phyloP scores from a whole-genome alignment of 1,139 yeast species.

The Protomyces arabidopsidicola region DNA sequence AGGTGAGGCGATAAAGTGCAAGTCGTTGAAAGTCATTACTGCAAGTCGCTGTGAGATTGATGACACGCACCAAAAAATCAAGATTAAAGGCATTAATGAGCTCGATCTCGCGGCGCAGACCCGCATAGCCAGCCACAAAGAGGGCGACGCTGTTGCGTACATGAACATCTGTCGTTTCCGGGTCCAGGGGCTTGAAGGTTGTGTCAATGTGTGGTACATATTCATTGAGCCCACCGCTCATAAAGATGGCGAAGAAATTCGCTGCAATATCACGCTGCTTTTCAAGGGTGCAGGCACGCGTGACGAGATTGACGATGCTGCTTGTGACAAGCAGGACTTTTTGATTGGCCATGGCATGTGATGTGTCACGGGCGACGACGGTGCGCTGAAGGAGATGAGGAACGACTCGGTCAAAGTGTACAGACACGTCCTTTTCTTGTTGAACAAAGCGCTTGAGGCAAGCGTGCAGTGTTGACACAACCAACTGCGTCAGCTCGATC shows the following conservation, averaged over 20 bases:
- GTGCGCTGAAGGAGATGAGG: constrained; percentile 34
- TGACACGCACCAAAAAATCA: not conserved
- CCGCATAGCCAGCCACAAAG: constrained; percentile 31
- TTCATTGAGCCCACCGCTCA: constrained; percentile 29
- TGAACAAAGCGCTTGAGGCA: constrained; percentile 29
- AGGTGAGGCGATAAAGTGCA: constrained; percentile 55
- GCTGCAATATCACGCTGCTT: constrained; percentile 32
- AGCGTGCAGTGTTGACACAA: constrained; percentile 31
- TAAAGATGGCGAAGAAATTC: constrained; percentile 34
- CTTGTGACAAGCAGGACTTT: constrained; percentile 24
- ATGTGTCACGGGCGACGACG: constrained; percentile 27
- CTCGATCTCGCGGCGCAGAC: constrained; percentile 27
- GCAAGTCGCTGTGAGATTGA: not conserved
- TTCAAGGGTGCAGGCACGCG: constrained; percentile 27
- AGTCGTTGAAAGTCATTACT: constrained; percentile 45
- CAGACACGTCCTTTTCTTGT: constrained; percentile 41
- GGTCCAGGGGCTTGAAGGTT: not conserved
- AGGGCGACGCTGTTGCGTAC: constrained; percentile 7
- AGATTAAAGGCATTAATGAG: constrained; percentile 1
- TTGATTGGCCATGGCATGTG: constrained; percentile 6
- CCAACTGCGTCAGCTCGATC: constrained; percentile 27
- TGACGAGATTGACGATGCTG: constrained; percentile 29
- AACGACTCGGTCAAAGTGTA: constrained; percentile 35
- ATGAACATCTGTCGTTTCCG: not conserved
- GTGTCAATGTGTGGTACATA: constrained; percentile 14